These are phyloP conservation scores for Suhomyces tanzawaensis DNA, from an alignment of 805 yeast genomes.

Conservation along the genomic window DNA sequence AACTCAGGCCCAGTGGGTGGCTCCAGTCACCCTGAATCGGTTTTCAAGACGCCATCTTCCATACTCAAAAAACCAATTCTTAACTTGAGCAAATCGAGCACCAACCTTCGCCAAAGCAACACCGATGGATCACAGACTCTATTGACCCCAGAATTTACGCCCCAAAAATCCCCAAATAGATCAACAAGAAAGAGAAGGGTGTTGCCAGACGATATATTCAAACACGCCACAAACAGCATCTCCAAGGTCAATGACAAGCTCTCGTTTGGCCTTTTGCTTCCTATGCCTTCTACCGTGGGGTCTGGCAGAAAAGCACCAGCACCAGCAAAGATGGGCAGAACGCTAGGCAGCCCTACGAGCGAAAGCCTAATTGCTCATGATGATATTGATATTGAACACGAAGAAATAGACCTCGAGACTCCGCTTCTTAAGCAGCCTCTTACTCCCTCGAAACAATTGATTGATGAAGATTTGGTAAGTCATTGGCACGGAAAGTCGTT, in stretches of 20 bases:
- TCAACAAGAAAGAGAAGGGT: slow-evolving; percentile 16
- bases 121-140: slow-evolving; percentile 5
- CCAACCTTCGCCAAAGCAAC: background rate
- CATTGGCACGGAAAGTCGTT: slow-evolving; percentile 40
- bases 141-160: slow-evolving; percentile 33
- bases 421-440: slow-evolving; percentile 13
- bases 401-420: slow-evolving; percentile 6
- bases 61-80: slow-evolving; percentile 7
- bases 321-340: slow-evolving; percentile 8
- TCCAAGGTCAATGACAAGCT: slow-evolving; percentile 7
- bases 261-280: slow-evolving; percentile 30
- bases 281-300: slow-evolving; percentile 39
- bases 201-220: slow-evolving; percentile 16
- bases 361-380: slow-evolving; percentile 20
- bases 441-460: slow-evolving; percentile 33
- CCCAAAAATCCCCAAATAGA: slow-evolving; percentile 26
- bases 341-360: slow-evolving; percentile 12
- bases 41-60: slow-evolving; percentile 7
- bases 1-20: background rate
- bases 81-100: background rate
- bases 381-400: slow-evolving; percentile 27
- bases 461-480: slow-evolving; percentile 29
- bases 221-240: slow-evolving; percentile 7
- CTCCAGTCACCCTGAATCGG: background rate
- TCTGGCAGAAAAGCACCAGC: slow-evolving; percentile 27